Conservation (phyloP, 2,329 filamentous ascomycete species). For the Apiospora pterosperma region DNA sequence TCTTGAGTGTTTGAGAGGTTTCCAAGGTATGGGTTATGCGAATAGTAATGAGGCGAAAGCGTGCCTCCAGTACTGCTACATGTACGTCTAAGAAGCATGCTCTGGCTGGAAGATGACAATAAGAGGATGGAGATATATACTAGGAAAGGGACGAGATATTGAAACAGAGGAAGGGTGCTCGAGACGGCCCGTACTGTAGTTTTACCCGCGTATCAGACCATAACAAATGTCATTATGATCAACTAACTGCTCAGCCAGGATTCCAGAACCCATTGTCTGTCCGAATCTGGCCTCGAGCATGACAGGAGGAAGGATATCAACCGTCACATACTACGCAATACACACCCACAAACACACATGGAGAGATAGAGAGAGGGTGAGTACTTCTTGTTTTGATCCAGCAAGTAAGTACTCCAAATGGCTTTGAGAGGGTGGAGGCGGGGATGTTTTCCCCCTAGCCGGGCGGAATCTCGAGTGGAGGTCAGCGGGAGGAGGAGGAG, state of each 20-base stretch:
- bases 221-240: constrained; percentile 18
- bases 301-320: constrained; percentile 7
- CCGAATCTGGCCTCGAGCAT: constrained; percentile 11
- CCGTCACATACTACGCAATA: background rate
- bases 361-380: background rate
- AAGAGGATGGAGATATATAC: constrained; percentile 4
- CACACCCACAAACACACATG: background rate
- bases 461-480: background rate
- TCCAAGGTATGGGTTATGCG: background rate
- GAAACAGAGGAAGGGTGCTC: constrained; percentile 7
- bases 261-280: constrained; percentile 15
- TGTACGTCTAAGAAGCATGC: background rate
- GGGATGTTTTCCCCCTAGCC: background rate
- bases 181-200: constrained; percentile 7
- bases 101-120: constrained; percentile 1
- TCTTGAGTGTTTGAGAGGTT: background rate
- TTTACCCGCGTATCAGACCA: constrained; percentile 12
- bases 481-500: background rate
- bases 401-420: background rate
- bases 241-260: constrained; percentile 10
- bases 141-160: background rate
- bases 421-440: background rate
- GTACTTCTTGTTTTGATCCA: background rate
- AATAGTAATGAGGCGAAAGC: background rate
- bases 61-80: background rate